Base-by-base conservation (phyloP, 2,329 filamentous ascomycete genomes). In the Aspergillus ustus region DNA sequence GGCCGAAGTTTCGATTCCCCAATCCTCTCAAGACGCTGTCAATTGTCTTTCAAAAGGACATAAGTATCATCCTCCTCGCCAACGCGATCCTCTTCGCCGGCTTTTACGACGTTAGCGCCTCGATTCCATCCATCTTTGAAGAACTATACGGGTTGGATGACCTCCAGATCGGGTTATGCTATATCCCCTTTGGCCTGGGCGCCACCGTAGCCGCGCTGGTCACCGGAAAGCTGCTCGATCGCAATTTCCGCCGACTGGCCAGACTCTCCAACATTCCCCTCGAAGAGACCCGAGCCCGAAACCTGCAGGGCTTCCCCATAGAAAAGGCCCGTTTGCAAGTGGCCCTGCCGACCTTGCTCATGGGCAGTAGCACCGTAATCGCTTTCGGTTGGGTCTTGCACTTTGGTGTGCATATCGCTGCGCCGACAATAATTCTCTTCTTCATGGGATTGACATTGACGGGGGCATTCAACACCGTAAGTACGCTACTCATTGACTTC, bases 401-500 rank as follows among this genome's bases (percentile, higher is more conserved):
- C 25, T 70, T 63, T 22, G 57, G 65, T 0, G 63, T 75, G 1
- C 70, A 73, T 52, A 64, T 79, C 4, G 75, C 74, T 2, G 75
- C 70, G 2, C 76, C 77, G 1, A 73, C 78, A 0, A 70, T 75
- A 15, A 67, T 80, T n/a, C 67, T 79, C 0, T 80, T 80, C 54
- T 65, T 78, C 45, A 73, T 75, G 46, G 77, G 76, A 1, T 75
- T 78, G 52, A 70, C 72, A 11, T 66, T 82, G 19, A 78, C 76
- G 6, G 76, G 76, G 0, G 73, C 75, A 0, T 82, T 78, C 55
- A 80, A 82, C 55, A 75, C 76, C 3, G 70, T 80, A 7, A 81
- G 79, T 55, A 82, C 82, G 0, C 68, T 86, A 31, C 71, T 83
- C 44, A 73, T 83, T 1, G 81, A 82, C 64, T 66, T 81, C 2